These are phyloP conservation scores for Penicillium silybi DNA, from an alignment of 495 filamentous ascomycete species.

Conservation along the genomic window DNA sequence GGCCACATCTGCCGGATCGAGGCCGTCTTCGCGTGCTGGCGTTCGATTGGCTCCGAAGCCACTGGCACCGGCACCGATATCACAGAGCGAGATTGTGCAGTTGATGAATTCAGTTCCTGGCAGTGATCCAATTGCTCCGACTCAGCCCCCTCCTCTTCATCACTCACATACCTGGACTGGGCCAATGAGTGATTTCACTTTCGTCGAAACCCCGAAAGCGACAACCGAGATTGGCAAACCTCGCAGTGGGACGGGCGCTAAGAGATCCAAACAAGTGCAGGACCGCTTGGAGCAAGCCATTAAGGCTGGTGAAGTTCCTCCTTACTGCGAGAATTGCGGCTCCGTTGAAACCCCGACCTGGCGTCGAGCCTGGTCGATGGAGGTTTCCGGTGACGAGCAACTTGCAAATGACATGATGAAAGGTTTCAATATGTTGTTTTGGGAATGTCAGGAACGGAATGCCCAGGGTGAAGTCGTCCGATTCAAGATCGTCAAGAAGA, in stretches of 20 bases:
- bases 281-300: constrained; percentile 60
- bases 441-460: constrained; percentile 62
- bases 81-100: constrained; percentile 34
- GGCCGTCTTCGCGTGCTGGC: constrained; percentile 38
- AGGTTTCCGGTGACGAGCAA: constrained; percentile 55
- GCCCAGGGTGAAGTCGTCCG: constrained; percentile 52
- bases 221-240: constrained; percentile 26
- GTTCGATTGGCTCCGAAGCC: constrained; percentile 37
- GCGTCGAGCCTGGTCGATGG: constrained; percentile 80
- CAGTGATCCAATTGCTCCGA: constrained; percentile 53
- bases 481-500: constrained; percentile 76
- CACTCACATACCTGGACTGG: constrained; percentile 47
- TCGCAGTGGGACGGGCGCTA: constrained; percentile 36
- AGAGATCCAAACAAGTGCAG: constrained; percentile 39
- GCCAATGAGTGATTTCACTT: constrained; percentile 37
- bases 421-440: constrained; percentile 55
- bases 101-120: constrained; percentile 44
- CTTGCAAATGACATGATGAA: constrained; percentile 64
- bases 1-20: constrained; percentile 25
- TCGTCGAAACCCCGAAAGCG: constrained; percentile 31
- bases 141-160: constrained; percentile 30
- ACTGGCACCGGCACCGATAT: constrained; percentile 36
- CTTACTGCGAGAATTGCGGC: constrained; percentile 88
- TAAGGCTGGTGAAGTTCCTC: constrained; percentile 68
- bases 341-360: constrained; percentile 93